Evolutionary conservation across 2,329 filamentous ascomycete species (phyloP).

Genomic region (Ceratocystis eucalypticola): DNA sequence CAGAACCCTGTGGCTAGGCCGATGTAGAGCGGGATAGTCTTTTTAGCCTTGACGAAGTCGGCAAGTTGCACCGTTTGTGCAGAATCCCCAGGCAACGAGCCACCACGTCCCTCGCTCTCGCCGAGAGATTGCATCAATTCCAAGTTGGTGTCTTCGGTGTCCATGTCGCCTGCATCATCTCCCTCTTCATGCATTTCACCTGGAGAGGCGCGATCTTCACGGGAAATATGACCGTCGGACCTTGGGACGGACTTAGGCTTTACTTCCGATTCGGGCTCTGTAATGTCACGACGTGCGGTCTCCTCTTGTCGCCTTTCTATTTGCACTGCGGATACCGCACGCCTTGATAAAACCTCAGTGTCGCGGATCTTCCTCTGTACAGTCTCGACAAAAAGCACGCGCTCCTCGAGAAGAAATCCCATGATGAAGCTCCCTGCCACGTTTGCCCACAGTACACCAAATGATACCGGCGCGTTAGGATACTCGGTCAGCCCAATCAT

Average conservation of each 20-base stretch:
- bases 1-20: slow-evolving; percentile 79
- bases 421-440: slow-evolving; percentile 68
- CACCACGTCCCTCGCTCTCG: slow-evolving; percentile 14
- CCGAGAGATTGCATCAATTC: slow-evolving; percentile 9
- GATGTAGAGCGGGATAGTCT: slow-evolving; percentile 77
- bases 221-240: neutral
- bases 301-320: neutral
- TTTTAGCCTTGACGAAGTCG: slow-evolving; percentile 49
- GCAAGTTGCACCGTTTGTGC: neutral
- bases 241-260: neutral
- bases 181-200: neutral
- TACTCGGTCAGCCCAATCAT: slow-evolving; percentile 69
- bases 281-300: neutral
- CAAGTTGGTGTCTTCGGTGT: neutral
- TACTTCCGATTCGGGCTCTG: slow-evolving; percentile 1
- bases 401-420: slow-evolving; percentile 74
- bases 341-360: neutral
- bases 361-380: slow-evolving; percentile 2
- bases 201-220: neutral
- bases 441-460: slow-evolving; percentile 75
- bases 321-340: neutral
- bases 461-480: slow-evolving; percentile 59
- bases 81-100: neutral
- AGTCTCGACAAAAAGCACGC: slow-evolving; percentile 49
- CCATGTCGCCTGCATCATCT: neutral